Evolutionary conservation across 2,329 filamentous ascomycete species (phyloP).

Genomic region (Fusarium buxicola): DNA sequence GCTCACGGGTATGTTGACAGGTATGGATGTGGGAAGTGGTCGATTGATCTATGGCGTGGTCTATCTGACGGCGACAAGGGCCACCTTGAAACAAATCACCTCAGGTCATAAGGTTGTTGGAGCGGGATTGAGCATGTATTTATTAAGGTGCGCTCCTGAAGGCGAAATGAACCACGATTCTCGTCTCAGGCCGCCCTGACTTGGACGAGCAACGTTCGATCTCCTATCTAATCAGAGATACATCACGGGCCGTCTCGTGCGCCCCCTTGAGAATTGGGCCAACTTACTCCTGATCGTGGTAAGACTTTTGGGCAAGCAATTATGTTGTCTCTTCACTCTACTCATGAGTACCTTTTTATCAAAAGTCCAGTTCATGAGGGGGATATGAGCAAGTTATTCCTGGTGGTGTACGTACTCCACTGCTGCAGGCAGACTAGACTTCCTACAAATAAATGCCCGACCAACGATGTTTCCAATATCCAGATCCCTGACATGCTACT

Average conservation of each 20-base stretch:
- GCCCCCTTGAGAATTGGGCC: constrained; percentile 17
- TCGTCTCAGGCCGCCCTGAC: constrained; percentile 39
- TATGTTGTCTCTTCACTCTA: neutral
- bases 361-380: constrained; percentile 16
- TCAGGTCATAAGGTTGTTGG: constrained; percentile 42
- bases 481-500: constrained; percentile 16
- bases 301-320: constrained; percentile 14
- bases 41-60: constrained; percentile 45
- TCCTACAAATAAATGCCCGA: constrained; percentile 16
- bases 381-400: constrained; percentile 42
- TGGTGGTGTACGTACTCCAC: constrained; percentile 22
- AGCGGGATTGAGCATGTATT: constrained; percentile 46
- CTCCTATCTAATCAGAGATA: constrained; percentile 27
- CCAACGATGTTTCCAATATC: neutral
- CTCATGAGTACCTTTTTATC: neutral
- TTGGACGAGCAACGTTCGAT: constrained; percentile 36
- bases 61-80: constrained; percentile 38
- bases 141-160: constrained; percentile 30
- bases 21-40: constrained; percentile 11
- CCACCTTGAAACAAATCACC: constrained; percentile 40
- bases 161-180: constrained; percentile 26
- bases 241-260: constrained; percentile 17
- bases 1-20: neutral
- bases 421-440: too few species aligned
- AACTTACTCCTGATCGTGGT: constrained; percentile 24